Percentiles rank a stretch among this genome's conserved stretches.
These are phyloP conservation scores for Magnaporthales sp. DNA, from an alignment of 2,329 filamentous ascomycete species.

Conservation along the genomic window DNA sequence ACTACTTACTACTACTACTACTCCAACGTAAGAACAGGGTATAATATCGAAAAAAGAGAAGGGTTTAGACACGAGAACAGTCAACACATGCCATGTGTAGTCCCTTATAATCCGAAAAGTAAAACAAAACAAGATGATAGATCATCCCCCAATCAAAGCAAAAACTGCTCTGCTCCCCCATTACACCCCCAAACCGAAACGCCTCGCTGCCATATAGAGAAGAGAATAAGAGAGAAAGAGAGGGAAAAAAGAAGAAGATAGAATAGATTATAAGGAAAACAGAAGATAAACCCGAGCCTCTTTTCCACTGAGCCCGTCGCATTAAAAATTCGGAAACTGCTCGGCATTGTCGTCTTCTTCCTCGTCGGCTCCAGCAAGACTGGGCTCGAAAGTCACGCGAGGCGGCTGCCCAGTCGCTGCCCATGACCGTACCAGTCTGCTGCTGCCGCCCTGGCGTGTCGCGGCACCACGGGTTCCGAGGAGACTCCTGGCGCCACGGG, in stretches of 20 bases:
- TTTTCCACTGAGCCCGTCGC: neutral
- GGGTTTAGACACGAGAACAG: neutral
- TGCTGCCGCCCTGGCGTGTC: neutral
- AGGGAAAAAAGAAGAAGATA: neutral
- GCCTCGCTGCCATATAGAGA: neutral
- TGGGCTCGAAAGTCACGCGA: slow-evolving; percentile 10
- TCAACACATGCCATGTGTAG: neutral
- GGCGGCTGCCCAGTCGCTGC: neutral
- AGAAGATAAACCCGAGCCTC: neutral
- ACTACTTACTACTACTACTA: neutral
- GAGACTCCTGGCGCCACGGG: neutral
- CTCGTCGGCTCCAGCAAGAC: neutral
- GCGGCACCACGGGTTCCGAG: neutral
- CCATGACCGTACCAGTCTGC: slow-evolving; percentile 6
- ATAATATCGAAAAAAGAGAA: slow-evolving; percentile 1
- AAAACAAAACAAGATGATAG: neutral
- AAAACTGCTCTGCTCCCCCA: neutral
- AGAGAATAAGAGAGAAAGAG: neutral
- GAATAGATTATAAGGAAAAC: neutral
- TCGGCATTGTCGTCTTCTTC: neutral
- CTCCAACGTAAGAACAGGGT: slow-evolving; percentile 1
- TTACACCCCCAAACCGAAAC: neutral
- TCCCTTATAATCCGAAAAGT: neutral
- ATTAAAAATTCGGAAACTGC: neutral
- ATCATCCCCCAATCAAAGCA: neutral